Evolutionary conservation across 257 asterid genomes (phyloP), one percentile per base, ranked within the genome.

Genomic region (Marsdenia floribunda): DNA sequence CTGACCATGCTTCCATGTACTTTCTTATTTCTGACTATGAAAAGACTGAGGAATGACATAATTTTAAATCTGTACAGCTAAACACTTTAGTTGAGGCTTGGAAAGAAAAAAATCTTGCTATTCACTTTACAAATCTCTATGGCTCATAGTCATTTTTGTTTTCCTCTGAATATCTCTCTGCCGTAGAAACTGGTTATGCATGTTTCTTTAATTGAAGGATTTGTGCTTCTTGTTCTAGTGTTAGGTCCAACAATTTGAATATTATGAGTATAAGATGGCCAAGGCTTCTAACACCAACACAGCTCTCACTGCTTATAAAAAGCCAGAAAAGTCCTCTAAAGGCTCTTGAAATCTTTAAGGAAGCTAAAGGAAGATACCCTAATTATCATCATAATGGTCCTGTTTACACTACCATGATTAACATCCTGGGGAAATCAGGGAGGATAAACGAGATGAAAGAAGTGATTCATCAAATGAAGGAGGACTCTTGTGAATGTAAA

Each of bases 251-350:
- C 40, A 58, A 49, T 66, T 71, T 4, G 2, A n/a, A 57, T 49
- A 50, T 68, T 74, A 89, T 93, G 97, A 82, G 82, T 68, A 70
- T 90, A 26, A 89, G 96, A 82, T 91, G 98, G 98, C 98, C 98
- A 21, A 88, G 95, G 85, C 63, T 85, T 73, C 80, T 94, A 80
- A 86, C 87, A 22, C 92, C 97, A 49, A 84, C 91, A 35, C 85
- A 85, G 47, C 97, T 91, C 81, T 88, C 95, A 0, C 93, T 86
- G 86, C 73, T 94, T 26, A 80, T 90, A 76, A 81, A 79, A 55
- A 75, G 80, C 70, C 96, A 93, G 89, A 91, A 89, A 83, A 91
- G 85, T 82, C 97, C 98, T 16, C 73, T 83, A 52, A 94, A 86
- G 82, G 97, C 97, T 46, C 87, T 94, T 80, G 86, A 87, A 79